Percentiles rank a stretch among this genome's conserved stretches.
These are phyloP conservation scores for Ogataea sp. DNA, from an alignment of 805 yeast species.

Conservation along the genomic window DNA sequence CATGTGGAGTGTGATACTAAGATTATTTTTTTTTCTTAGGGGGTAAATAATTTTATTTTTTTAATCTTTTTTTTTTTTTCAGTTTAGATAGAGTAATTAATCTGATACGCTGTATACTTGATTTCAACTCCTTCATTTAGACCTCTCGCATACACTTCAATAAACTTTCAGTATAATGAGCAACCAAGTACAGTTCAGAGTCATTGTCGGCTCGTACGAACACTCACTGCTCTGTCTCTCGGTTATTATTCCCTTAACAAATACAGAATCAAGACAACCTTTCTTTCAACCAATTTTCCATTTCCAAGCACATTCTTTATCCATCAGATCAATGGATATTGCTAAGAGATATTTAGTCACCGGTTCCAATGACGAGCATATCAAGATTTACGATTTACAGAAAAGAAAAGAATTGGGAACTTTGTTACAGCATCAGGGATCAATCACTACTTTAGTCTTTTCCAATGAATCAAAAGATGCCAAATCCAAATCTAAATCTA, in stretches of 20 bases:
- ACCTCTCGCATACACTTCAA: no score
- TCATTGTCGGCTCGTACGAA: constrained; percentile 92
- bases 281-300: constrained; percentile 91
- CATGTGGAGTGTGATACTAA: no score
- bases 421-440: constrained; percentile 77
- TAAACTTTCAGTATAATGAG: no score
- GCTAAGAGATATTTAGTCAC: constrained; percentile 83
- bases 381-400: constrained; percentile 88
- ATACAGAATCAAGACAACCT: constrained; percentile 30
- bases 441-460: constrained; percentile 71
- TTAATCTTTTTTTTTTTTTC: no score
- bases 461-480: constrained; percentile 36
- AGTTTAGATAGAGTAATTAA: no score
- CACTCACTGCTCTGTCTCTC: constrained; percentile 85
- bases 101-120: no score
- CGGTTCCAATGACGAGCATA: constrained; percentile 94
- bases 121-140: no score
- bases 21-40: no score
- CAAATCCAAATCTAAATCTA: constrained; percentile 12
- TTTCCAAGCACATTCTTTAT: constrained; percentile 87
- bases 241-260: constrained; percentile 40
- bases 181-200: constrained; percentile 74
- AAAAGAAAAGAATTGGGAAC: constrained; percentile 92
- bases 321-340: constrained; percentile 77
- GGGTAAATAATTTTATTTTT: no score